Percentiles rank a stretch among this genome's conserved stretches.
These are phyloP conservation scores for Entomortierella lignicola DNA, from an alignment of 192 early-diverging fungal species.

Conservation along the genomic window DNA sequence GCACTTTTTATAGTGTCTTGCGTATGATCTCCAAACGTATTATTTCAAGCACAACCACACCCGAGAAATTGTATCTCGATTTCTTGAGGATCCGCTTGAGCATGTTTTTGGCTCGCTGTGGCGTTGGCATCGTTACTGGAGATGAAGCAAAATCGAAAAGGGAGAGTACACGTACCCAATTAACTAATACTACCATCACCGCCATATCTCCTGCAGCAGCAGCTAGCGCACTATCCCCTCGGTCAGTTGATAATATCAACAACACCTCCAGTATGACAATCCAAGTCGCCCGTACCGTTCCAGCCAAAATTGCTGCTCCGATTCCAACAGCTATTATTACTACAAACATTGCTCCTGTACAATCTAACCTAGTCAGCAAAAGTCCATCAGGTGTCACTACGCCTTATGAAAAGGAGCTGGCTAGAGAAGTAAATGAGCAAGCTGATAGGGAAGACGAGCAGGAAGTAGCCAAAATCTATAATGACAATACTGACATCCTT, in stretches of 20 bases:
- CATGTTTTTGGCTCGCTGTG: slow-evolving; percentile 56
- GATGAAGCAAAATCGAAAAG: slow-evolving; percentile 31
- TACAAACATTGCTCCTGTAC: too few relatives aligned
- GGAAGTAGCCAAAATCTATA: background rate
- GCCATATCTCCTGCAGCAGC: too few relatives aligned
- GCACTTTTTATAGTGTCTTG: slow-evolving; percentile 50
- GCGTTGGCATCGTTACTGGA: slow-evolving; percentile 49
- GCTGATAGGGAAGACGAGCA: too few relatives aligned
- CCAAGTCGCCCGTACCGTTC: slow-evolving; percentile 14
- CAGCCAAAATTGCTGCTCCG: background rate
- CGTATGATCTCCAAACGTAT: slow-evolving; percentile 54
- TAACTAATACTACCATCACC: background rate
- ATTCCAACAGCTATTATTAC: too few relatives aligned
- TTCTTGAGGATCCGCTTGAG: slow-evolving; percentile 48
- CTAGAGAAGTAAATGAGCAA: too few relatives aligned
- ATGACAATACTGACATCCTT: background rate
- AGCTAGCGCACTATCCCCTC: background rate
- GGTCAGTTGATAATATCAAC: background rate
- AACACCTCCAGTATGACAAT: too few relatives aligned
- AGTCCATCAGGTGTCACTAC: too few relatives aligned
- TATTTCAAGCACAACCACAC: slow-evolving; percentile 38
- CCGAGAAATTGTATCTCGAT: slow-evolving; percentile 50
- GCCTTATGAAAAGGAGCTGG: background rate
- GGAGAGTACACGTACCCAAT: slow-evolving; percentile 16
- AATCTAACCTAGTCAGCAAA: too few relatives aligned